Evolutionary conservation across 2,329 filamentous ascomycete species (phyloP), one percentile per base, ranked within the genome.

Genomic region (Aureobasidium sp.): DNA sequence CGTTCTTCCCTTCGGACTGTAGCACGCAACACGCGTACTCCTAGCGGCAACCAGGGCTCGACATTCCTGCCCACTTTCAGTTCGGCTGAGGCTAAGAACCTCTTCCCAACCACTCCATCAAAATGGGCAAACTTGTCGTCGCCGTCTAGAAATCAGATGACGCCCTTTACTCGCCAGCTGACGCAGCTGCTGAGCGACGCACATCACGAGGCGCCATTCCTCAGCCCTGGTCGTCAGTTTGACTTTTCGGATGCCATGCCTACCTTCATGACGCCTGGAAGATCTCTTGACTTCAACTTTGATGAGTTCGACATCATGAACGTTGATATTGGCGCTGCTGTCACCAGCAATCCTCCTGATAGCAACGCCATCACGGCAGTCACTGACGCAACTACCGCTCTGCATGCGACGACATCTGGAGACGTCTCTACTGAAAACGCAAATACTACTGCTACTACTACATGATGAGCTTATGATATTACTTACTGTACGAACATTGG

Each of bases 121-220:
- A 66, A 72, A 66, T 71, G 66, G 66, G 71, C 69, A 66, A 70
- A 68, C 2, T 69, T 71, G 6, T 67, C 66, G 36, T 66, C 67
- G 17, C 69, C 68, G 51, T 60, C 36, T 27, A 56, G 50, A 24
- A 68, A 64, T 64, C 68, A 75, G 27, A 71, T 76, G 61, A 85
- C 84, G 6, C 85, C 86, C 0, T 82, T 87, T 68, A 85, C 84
- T 1, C 79, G 82, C 41, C 83, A 85, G 26, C 79, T 90, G 39
- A 83, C 82, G 66, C 82, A 87, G 67, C 77, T 90, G 64, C 77
- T 89, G 24, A 85, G 82, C 8, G 83, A 87, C 26, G 66, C 65
- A 8, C 69, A 66, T 36, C 66, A 64, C 27, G 66, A 62, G 2
- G 65, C 56, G 3, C 61, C 61, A 9, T 70, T 71, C 59, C 68